These are phyloP conservation scores for Candida wancherniae DNA, from an alignment of 805 yeast species.

Conservation along the genomic window DNA sequence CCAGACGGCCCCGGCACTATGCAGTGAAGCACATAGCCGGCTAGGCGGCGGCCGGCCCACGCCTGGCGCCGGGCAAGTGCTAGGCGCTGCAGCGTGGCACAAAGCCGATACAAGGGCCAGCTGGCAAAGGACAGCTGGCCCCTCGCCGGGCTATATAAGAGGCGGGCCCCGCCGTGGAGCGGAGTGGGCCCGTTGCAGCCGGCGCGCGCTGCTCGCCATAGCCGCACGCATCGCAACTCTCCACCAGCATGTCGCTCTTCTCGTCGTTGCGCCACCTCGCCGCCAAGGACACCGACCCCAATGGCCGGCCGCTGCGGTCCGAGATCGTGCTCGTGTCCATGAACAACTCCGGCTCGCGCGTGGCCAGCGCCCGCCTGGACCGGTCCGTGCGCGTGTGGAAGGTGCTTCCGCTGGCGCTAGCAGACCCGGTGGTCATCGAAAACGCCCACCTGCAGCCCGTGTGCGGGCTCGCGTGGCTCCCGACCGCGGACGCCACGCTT, in stretches of 20 bases:
- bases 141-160: no score
- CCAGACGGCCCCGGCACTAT: no score
- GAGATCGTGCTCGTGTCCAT: conserved; percentile 36
- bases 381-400: conserved; percentile 39
- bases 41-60: no score
- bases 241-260: conserved; percentile 12
- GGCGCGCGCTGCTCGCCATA: no score
- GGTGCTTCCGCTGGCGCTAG: conserved; percentile 21
- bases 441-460: conserved; percentile 38
- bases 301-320: conserved; percentile 15
- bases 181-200: no score
- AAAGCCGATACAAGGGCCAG: no score
- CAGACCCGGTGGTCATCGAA: conserved; percentile 38
- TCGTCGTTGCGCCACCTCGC: conserved; percentile 4
- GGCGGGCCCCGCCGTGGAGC: no score
- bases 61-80: no score
- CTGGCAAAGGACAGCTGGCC: no score
- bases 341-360: conserved; percentile 38
- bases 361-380: conserved; percentile 43
- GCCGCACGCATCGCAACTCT: no score
- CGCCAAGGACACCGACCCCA: conserved; percentile 11
- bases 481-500: conserved; percentile 39
- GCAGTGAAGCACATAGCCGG: no score
- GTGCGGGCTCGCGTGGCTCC: conserved; percentile 46
- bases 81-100: no score